Conservation (phyloP, 2,329 filamentous ascomycete genomes). For the Dryadomyces quercivorus region DNA sequence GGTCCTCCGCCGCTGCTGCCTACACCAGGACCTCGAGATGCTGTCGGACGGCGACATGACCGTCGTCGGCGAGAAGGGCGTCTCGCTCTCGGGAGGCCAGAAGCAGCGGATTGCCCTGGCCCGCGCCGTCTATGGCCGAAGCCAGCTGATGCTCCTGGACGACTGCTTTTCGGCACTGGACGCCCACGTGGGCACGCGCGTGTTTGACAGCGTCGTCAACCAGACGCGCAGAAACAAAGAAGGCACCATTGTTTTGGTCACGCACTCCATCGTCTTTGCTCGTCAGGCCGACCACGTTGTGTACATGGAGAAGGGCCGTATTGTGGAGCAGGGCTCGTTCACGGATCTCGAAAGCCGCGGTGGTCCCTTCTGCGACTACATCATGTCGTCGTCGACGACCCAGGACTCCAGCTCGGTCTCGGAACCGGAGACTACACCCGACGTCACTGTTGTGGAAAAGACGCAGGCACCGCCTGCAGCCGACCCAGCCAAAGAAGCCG, state of each 20-base stretch:
- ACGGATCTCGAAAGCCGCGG: constrained; percentile 32
- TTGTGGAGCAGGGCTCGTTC: constrained; percentile 52
- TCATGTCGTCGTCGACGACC: background rate
- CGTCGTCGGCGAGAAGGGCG: constrained; percentile 83
- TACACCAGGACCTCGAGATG: constrained; percentile 80
- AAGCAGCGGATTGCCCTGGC: constrained; percentile 89
- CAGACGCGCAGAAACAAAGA: constrained; percentile 35
- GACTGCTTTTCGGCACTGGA: constrained; percentile 89
- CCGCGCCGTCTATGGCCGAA: constrained; percentile 72
- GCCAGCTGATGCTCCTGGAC: constrained; percentile 71
- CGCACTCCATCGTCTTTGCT: constrained; percentile 41
- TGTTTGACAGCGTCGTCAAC: background rate
- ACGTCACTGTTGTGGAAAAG: background rate
- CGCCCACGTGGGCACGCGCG: constrained; percentile 41
- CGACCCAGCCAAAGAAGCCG: background rate
- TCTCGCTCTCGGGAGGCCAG: constrained; percentile 83
- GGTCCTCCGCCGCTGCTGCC: constrained; percentile 71
- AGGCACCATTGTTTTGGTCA: constrained; percentile 14
- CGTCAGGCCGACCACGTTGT: constrained; percentile 54
- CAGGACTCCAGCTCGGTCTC: background rate
- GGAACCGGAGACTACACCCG: background rate
- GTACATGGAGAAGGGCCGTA: constrained; percentile 53
- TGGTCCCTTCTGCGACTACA: background rate
- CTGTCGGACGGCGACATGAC: constrained; percentile 80
- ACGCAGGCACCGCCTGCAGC: background rate